Evolutionary conservation across 179 eudicot genomes (phyloP).

Genomic region (Patellifolia procumbens): DNA sequence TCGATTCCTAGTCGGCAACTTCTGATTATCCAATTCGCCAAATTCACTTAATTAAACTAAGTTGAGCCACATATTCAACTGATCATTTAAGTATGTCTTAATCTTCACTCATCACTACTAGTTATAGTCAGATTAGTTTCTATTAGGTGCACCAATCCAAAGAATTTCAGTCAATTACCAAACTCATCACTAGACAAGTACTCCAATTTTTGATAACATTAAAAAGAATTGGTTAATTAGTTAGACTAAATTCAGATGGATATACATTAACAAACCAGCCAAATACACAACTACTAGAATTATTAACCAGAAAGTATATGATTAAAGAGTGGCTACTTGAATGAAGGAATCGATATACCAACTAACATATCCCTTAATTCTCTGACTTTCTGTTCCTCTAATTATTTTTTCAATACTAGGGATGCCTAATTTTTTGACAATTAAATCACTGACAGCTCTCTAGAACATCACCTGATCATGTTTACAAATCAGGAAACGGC

Average conservation of each 20-base stretch:
- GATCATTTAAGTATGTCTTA: background rate
- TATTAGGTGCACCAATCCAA: constrained; percentile 18
- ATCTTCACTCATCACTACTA: background rate
- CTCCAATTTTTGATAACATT: background rate
- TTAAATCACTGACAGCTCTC: background rate
- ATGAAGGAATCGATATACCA: constrained; percentile 22
- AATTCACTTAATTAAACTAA: background rate
- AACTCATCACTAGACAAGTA: constrained; percentile 2
- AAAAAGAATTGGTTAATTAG: background rate
- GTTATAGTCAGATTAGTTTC: background rate
- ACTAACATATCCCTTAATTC: constrained; percentile 29
- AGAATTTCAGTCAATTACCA: constrained; percentile 20
- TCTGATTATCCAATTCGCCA: too few species aligned
- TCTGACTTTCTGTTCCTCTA: constrained; percentile 21
- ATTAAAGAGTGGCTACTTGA: background rate
- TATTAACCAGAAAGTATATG: background rate
- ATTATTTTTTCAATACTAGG: constrained; percentile 1
- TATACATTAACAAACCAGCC: constrained; percentile 11
- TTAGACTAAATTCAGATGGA: constrained; percentile 19
- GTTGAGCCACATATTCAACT: background rate
- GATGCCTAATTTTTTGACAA: constrained; percentile 12
- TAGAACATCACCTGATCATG: background rate
- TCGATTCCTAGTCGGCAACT: too few species aligned
- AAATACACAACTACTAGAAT: background rate
- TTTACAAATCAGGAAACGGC: background rate